Evolutionary conservation across 2,329 filamentous ascomycete species (phyloP).

Genomic region (Penicillium hordei): DNA sequence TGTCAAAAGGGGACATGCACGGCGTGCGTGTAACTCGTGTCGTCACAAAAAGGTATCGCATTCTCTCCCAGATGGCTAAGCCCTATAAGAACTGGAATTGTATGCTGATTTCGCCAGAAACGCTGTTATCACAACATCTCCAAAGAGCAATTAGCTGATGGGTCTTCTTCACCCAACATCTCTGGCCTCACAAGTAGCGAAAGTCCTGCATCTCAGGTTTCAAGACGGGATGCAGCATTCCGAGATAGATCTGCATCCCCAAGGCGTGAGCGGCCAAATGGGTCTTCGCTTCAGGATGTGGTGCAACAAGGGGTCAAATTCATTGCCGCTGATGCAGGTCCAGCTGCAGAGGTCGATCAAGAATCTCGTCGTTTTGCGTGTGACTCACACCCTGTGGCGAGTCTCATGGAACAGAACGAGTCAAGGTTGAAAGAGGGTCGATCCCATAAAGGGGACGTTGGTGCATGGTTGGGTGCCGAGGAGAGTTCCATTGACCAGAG

Average conservation of each 20-base stretch:
- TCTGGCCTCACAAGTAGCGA: background rate
- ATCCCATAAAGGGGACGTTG: conserved; percentile 14
- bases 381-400: conserved; percentile 21
- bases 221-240: background rate
- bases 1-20: background rate
- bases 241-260: conserved; percentile 10
- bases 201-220: background rate
- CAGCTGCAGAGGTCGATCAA: background rate
- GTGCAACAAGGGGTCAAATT: background rate
- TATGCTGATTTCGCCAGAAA: background rate
- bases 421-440: conserved; percentile 14
- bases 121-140: conserved; percentile 2
- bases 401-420: conserved; percentile 13
- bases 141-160: no score
- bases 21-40: conserved; percentile 2
- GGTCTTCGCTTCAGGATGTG: background rate
- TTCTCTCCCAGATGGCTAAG: background rate
- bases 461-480: conserved; percentile 13
- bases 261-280: background rate
- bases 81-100: background rate
- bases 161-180: background rate
- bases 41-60: conserved; percentile 9
- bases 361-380: conserved; percentile 18
- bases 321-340: background rate
- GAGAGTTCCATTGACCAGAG: background rate